Conservation (phyloP, 2,329 filamentous ascomycete species). For the Colletotrichum falcatum region DNA sequence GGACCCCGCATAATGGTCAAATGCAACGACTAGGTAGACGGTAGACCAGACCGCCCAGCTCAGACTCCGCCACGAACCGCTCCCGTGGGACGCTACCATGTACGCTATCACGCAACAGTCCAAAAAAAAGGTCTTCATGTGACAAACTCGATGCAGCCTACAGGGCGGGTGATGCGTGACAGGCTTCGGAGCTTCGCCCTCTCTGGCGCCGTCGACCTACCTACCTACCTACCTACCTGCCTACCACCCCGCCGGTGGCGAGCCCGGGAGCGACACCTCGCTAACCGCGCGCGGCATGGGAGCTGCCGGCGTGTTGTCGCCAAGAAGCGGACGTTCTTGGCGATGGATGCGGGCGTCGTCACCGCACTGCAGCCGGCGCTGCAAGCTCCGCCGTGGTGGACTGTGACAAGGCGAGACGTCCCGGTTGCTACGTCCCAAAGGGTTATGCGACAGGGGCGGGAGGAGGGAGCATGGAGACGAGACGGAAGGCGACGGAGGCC, state of each 20-base stretch:
- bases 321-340: slow-evolving; percentile 34
- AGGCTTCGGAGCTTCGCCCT: not conserved
- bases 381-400: not conserved
- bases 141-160: not conserved
- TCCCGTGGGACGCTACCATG: not conserved
- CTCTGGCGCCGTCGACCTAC: not conserved
- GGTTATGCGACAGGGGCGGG: not conserved
- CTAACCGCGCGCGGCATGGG: slow-evolving; percentile 15
- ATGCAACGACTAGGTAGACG: not conserved
- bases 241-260: not conserved
- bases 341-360: slow-evolving; percentile 30
- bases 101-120: not conserved
- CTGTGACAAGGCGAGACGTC: not conserved
- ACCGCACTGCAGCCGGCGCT: slow-evolving; percentile 13
- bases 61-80: not conserved
- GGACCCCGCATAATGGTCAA: not conserved
- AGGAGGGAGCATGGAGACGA: not conserved
- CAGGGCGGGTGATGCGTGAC: not conserved
- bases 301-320: slow-evolving; percentile 10
- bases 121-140: not conserved
- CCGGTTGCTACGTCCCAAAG: not conserved
- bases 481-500: slow-evolving; percentile 13
- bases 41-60: not conserved
- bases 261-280: not conserved
- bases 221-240: too few species aligned